Percentiles rank a stretch among this genome's conserved stretches.
These are phyloP conservation scores for Chlamydomonas sp. DNA, from an alignment of 139 green algal genomes.

Conservation along the genomic window DNA sequence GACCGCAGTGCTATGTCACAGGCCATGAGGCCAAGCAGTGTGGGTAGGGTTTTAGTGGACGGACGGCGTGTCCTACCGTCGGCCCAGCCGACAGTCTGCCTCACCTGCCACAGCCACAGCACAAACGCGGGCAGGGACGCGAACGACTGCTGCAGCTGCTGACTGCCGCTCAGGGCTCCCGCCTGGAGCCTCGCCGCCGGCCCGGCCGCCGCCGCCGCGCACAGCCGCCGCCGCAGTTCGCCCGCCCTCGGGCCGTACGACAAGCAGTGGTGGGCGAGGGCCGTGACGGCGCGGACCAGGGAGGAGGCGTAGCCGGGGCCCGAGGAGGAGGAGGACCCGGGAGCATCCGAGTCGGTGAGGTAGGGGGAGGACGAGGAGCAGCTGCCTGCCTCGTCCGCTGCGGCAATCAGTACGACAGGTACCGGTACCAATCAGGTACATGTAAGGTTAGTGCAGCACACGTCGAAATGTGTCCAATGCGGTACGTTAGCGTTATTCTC, in stretches of 20 bases:
- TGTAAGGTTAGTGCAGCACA: too few relatives aligned
- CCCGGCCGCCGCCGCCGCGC: too few relatives aligned
- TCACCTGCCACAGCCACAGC: conserved; percentile 33
- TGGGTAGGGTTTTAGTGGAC: too few relatives aligned
- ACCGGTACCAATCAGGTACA: too few relatives aligned
- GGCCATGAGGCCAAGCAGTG: too few relatives aligned
- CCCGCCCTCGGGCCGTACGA: conserved; percentile 6
- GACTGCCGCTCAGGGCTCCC: neutral
- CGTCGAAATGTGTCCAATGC: too few relatives aligned
- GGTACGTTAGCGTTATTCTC: too few relatives aligned
- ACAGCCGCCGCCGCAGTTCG: neutral
- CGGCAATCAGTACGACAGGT: too few relatives aligned
- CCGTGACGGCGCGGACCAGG: neutral
- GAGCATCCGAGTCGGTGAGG: neutral
- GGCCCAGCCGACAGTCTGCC: neutral
- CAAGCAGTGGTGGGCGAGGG: conserved; percentile 24
- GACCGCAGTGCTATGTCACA: too few relatives aligned
- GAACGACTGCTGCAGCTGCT: neutral
- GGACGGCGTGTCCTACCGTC: too few relatives aligned
- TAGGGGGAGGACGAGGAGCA: neutral
- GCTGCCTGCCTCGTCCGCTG: neutral
- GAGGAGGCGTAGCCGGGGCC: conserved; percentile 14
- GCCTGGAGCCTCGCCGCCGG: neutral
- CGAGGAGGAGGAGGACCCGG: neutral
- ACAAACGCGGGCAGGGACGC: conserved; percentile 6